These are phyloP conservation scores for Pezicula carpinea DNA, from an alignment of 2,329 filamentous ascomycete genomes.

Conservation along the genomic window DNA sequence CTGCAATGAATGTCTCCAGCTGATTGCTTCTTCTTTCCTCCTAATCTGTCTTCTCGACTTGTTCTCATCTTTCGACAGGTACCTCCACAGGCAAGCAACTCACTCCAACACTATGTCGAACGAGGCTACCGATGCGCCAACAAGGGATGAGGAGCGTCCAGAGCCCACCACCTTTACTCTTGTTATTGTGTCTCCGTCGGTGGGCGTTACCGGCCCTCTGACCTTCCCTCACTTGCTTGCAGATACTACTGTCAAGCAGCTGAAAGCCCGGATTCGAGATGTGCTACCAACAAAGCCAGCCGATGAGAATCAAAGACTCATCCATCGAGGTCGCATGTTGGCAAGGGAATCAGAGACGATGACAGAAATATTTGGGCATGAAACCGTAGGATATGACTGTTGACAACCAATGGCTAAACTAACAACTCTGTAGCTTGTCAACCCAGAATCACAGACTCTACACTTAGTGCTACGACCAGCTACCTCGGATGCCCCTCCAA, in stretches of 20 bases:
- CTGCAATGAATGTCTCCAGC: too few relatives aligned
- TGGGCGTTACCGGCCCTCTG: slow-evolving; percentile 46
- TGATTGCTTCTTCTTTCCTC: too few relatives aligned
- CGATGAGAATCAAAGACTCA: slow-evolving; percentile 54
- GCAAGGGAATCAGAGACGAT: slow-evolving; percentile 50
- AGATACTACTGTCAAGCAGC: slow-evolving; percentile 48
- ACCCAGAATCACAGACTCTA: slow-evolving; percentile 44
- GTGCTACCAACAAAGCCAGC: slow-evolving; percentile 43
- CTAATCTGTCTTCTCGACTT: background rate
- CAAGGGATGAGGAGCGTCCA: slow-evolving; percentile 15
- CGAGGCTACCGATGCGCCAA: slow-evolving; percentile 10
- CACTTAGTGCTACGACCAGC: slow-evolving; percentile 47
- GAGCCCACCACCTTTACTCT: slow-evolving; percentile 42
- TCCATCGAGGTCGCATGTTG: slow-evolving; percentile 55
- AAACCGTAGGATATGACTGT: slow-evolving; percentile 28
- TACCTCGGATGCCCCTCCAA: slow-evolving; percentile 8
- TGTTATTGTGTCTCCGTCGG: slow-evolving; percentile 55
- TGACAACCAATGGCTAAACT: slow-evolving; percentile 3
- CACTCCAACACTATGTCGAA: slow-evolving; percentile 16
- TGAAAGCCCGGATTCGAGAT: slow-evolving; percentile 55
- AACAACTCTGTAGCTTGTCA: slow-evolving; percentile 34
- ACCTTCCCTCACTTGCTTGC: slow-evolving; percentile 43
- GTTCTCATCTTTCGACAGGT: background rate
- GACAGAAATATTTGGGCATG: slow-evolving; percentile 50
- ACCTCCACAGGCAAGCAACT: background rate